Percentiles rank a stretch among this genome's conserved stretches.
phyloP scores from a whole-genome alignment of 2,329 filamentous ascomycete genomes.

The Geosmithia flava region DNA sequence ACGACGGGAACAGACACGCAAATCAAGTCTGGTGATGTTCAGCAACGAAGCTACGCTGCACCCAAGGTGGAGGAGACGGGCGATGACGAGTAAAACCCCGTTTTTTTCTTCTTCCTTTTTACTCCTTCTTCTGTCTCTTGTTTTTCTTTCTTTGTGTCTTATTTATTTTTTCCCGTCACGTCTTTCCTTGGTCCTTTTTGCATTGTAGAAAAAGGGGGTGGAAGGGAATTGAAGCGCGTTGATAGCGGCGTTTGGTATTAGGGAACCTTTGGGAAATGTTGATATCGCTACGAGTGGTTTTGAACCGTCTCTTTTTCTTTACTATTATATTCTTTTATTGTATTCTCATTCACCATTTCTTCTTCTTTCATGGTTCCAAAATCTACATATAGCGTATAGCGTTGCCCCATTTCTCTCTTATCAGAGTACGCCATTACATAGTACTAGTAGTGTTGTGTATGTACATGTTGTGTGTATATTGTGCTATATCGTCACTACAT shows the following conservation, averaged over 20 bases:
- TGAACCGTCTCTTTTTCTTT: not conserved
- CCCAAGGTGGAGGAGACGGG: conserved; percentile 41
- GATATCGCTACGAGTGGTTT: not conserved
- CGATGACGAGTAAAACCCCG: conserved; percentile 28
- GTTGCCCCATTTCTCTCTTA: too few relatives aligned
- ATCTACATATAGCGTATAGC: not conserved
- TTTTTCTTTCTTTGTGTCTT: not conserved
- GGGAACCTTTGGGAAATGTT: not conserved
- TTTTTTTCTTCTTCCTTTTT: not conserved
- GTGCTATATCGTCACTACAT: too few relatives aligned
- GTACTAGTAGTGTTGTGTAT: too few relatives aligned
- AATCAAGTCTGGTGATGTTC: conserved; percentile 28
- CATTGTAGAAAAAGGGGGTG: not conserved
- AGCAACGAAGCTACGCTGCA: conserved; percentile 32
- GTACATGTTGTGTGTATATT: not conserved
- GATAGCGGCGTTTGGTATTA: not conserved
- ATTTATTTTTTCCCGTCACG: not conserved
- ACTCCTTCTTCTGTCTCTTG: not conserved
- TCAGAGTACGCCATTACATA: too few relatives aligned
- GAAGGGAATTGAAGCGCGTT: not conserved
- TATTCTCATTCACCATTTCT: not conserved
- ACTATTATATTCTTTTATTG: not conserved
- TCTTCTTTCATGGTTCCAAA: not conserved
- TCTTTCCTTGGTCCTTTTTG: too few relatives aligned
- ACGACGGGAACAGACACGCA: conserved; percentile 46